Conservation (phyloP, 257 asterid genomes). For the Osmanthus fragrans region DNA sequence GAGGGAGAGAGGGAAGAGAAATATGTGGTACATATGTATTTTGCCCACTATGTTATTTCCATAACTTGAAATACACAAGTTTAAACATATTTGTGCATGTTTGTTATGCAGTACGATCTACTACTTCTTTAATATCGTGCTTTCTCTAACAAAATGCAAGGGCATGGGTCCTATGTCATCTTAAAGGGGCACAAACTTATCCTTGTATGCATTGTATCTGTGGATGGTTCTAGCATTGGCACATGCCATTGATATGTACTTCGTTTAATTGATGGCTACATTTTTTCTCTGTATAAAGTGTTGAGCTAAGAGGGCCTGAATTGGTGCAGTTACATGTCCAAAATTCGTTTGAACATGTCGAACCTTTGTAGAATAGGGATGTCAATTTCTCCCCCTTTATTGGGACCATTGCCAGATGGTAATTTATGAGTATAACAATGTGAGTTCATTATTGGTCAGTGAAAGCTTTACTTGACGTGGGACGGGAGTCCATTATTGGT, state of each 20-base stretch:
- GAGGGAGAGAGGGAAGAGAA: background rate
- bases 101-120: background rate
- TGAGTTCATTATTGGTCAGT: background rate
- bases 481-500: background rate
- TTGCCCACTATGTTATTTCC: background rate
- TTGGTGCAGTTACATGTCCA: background rate
- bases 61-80: background rate
- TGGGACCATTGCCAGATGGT: slow-evolving; percentile 26
- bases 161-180: slow-evolving; percentile 24
- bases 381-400: slow-evolving; percentile 1
- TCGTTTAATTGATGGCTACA: slow-evolving; percentile 12
- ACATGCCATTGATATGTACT: slow-evolving; percentile 27
- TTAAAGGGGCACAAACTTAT: slow-evolving; percentile 27
- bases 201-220: slow-evolving; percentile 1
- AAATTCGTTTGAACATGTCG: slow-evolving; percentile 5
- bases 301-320: background rate
- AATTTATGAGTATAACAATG: slow-evolving; percentile 13
- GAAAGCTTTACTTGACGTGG: background rate
- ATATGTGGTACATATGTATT: no score
- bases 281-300: background rate
- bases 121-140: background rate
- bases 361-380: background rate
- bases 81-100: background rate
- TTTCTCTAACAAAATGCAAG: slow-evolving; percentile 15
- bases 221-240: slow-evolving; percentile 27